Conservation (phyloP, 2,329 filamentous ascomycete species). For the Raffaelea arxii region DNA sequence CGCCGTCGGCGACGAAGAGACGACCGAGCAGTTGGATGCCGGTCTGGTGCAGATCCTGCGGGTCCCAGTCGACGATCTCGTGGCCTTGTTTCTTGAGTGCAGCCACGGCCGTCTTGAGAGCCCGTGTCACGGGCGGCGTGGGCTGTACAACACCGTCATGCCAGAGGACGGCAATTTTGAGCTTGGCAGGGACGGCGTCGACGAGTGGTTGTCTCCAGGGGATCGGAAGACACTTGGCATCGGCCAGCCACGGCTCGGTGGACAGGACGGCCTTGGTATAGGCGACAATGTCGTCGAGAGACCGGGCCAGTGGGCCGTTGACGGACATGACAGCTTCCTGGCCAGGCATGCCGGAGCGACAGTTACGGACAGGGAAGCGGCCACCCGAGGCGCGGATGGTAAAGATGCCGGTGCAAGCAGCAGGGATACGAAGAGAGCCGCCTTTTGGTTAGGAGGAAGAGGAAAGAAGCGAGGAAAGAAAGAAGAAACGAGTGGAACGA, state of each 20-base stretch:
- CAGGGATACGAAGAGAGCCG: constrained; percentile 43
- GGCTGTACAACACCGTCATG: constrained; percentile 55
- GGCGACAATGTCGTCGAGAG: constrained; percentile 42
- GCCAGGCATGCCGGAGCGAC: constrained; percentile 49
- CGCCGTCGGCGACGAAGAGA: constrained; percentile 41
- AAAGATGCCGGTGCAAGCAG: constrained; percentile 48
- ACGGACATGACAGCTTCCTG: constrained; percentile 56
- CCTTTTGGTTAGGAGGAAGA: too few species aligned
- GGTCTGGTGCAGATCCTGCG: constrained; percentile 28
- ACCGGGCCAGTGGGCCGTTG: constrained; percentile 52
- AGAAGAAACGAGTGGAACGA: not conserved
- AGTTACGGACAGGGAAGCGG: constrained; percentile 45
- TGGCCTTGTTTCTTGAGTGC: constrained; percentile 36
- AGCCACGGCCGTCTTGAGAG: constrained; percentile 34
- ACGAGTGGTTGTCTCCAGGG: constrained; percentile 35
- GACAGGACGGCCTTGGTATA: constrained; percentile 44
- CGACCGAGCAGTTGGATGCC: constrained; percentile 27
- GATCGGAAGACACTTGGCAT: constrained; percentile 49
- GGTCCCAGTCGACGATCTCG: constrained; percentile 42
- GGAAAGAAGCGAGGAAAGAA: too few species aligned
- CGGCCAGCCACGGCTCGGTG: constrained; percentile 43
- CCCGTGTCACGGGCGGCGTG: constrained; percentile 54
- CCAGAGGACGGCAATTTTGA: constrained; percentile 54
- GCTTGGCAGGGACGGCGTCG: constrained; percentile 22
- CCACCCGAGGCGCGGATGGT: constrained; percentile 47